Conservation (phyloP, 164 flowering plant species). For the Saururus chinensis region DNA sequence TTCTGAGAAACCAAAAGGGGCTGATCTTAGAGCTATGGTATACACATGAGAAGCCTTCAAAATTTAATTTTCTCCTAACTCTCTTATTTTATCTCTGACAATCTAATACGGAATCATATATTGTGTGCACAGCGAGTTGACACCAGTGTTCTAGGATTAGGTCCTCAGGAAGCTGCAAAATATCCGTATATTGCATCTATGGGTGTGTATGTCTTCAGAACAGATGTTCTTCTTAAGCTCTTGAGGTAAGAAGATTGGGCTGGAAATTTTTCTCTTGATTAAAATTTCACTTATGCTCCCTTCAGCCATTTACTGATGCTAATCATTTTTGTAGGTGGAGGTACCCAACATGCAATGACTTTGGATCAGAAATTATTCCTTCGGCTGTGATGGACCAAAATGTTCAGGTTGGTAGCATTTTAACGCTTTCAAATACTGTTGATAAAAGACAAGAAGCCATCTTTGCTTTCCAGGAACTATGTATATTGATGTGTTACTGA, state of each 20-base stretch:
- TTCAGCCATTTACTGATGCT: neutral
- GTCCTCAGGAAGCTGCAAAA: slow-evolving; percentile 47
- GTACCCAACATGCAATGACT: slow-evolving; percentile 84
- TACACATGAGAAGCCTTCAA: neutral
- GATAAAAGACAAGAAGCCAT: neutral
- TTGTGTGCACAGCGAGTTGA: slow-evolving; percentile 57
- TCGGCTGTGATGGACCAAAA: slow-evolving; percentile 63
- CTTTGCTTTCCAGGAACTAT: neutral
- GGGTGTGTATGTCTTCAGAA: slow-evolving; percentile 89
- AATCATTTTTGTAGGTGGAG: slow-evolving; percentile 26
- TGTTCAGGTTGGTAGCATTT: slow-evolving; percentile 51
- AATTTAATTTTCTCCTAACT: neutral
- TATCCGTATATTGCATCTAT: slow-evolving; percentile 91
- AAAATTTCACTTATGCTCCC: neutral
- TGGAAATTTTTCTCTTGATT: neutral
- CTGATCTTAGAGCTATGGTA: slow-evolving; percentile 76
- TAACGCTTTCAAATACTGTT: too few species aligned
- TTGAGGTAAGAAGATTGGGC: slow-evolving; percentile 18
- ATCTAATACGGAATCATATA: neutral
- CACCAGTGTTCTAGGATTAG: slow-evolving; percentile 61
- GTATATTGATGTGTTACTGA: neutral
- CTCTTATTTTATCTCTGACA: neutral
- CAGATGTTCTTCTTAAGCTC: slow-evolving; percentile 61
- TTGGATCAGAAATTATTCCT: slow-evolving; percentile 96
- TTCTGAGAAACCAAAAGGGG: slow-evolving; percentile 86